Conservation (phyloP, 805 yeast genomes). For the Candida montana region DNA sequence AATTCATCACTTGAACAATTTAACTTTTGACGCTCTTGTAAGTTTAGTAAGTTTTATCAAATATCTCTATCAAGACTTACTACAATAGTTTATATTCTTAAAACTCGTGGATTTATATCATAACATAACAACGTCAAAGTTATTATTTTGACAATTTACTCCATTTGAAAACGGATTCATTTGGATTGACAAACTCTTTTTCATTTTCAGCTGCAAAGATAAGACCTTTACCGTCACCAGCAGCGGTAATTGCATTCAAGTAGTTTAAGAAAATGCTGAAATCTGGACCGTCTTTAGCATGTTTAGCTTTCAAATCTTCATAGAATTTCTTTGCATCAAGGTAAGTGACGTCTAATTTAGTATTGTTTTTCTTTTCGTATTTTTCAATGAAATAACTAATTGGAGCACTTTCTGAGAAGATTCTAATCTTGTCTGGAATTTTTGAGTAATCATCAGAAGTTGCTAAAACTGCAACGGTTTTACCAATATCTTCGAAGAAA, state of each 20-base stretch:
- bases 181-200: slow-evolving; percentile 42
- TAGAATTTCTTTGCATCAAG: slow-evolving; percentile 25
- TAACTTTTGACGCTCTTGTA: no score
- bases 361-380: slow-evolving; percentile 37
- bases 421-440: slow-evolving; percentile 40
- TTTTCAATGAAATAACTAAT: slow-evolving; percentile 32
- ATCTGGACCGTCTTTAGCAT: slow-evolving; percentile 20
- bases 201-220: slow-evolving; percentile 26
- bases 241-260: slow-evolving; percentile 30
- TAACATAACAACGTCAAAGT: no score
- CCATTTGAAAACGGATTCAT: slow-evolving; percentile 41
- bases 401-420: slow-evolving; percentile 37
- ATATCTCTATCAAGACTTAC: no score
- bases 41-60: no score
- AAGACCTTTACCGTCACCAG: slow-evolving; percentile 39
- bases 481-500: slow-evolving; percentile 38
- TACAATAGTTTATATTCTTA: no score
- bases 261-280: slow-evolving; percentile 35
- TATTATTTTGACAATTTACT: no score
- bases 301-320: background rate
- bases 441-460: slow-evolving; percentile 29
- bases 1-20: no score
- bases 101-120: no score
- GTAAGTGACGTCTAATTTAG: slow-evolving; percentile 30
- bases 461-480: slow-evolving; percentile 36